A percentile compares a stretch with the other conserved stretches of the same genome.
Evolutionary conservation across 2,329 filamentous ascomycete genomes (phyloP).

Genomic region (Venturia pyrina): DNA sequence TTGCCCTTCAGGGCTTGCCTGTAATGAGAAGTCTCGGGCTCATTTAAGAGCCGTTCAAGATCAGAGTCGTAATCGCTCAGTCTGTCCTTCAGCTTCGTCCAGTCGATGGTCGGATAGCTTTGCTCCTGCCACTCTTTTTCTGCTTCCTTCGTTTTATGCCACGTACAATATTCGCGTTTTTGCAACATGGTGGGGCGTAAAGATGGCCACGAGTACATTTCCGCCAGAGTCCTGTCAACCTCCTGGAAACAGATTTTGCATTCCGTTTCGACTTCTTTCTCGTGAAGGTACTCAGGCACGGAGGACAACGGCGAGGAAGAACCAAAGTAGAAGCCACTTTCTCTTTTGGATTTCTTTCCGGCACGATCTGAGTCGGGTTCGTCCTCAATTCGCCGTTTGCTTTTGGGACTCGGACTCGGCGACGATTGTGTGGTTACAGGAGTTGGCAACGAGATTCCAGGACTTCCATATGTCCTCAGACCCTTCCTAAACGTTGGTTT

Average conservation of each 20-base stretch:
- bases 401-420: background rate
- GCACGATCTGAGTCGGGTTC: background rate
- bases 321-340: background rate
- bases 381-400: background rate
- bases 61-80: slow-evolving; percentile 46
- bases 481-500: background rate
- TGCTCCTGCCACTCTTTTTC: slow-evolving; percentile 37
- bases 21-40: slow-evolving; percentile 49
- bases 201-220: background rate
- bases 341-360: background rate
- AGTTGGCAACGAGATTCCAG: background rate
- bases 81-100: slow-evolving; percentile 50
- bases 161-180: slow-evolving; percentile 35
- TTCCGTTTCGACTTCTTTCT: background rate
- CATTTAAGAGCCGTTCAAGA: slow-evolving; percentile 51
- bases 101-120: slow-evolving; percentile 63
- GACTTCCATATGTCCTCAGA: background rate
- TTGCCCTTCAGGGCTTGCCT: slow-evolving; percentile 15
- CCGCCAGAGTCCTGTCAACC: background rate
- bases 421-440: background rate
- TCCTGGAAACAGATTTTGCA: background rate
- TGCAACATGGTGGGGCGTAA: slow-evolving; percentile 19
- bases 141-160: slow-evolving; percentile 24
- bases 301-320: background rate
- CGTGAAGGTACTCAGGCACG: background rate